A percentile compares a stretch with the other conserved stretches of the same genome.
These are phyloP conservation scores for Penicillium cinerascens DNA, from an alignment of 495 filamentous ascomycete species.

Conservation along the genomic window DNA sequence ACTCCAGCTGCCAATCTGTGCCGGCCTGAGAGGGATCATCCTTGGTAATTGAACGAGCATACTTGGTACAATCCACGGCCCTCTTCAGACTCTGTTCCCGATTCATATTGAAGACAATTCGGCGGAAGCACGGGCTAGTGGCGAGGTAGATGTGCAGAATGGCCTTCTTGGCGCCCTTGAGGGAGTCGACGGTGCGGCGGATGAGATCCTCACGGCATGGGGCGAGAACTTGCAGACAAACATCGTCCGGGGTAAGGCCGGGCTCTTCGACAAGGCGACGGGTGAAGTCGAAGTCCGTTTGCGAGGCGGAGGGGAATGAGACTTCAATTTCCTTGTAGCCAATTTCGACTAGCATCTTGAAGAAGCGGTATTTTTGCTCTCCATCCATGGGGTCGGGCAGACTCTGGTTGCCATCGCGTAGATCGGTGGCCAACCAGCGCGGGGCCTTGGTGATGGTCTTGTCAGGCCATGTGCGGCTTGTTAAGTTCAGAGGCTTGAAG, in stretches of 20 bases:
- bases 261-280: slow-evolving; percentile 83
- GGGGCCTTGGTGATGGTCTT: slow-evolving; percentile 74
- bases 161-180: slow-evolving; percentile 91
- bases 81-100: slow-evolving; percentile 78
- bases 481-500: slow-evolving; percentile 73
- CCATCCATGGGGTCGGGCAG: slow-evolving; percentile 89
- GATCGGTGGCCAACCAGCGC: slow-evolving; percentile 80
- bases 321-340: slow-evolving; percentile 99
- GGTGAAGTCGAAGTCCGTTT: slow-evolving; percentile 96
- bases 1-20: slow-evolving; percentile 93
- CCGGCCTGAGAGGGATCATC: slow-evolving; percentile 70
- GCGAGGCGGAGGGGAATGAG: slow-evolving; percentile 89
- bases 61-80: slow-evolving; percentile 82
- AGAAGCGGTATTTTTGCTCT: slow-evolving; percentile 92
- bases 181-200: slow-evolving; percentile 79
- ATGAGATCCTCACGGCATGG: slow-evolving; percentile 95
- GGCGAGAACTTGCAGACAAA: slow-evolving; percentile 91
- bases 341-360: slow-evolving; percentile 87
- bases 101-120: slow-evolving; percentile 82
- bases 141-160: slow-evolving; percentile 95
- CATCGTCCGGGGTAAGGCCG: slow-evolving; percentile 83
- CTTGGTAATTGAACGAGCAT: slow-evolving; percentile 88
- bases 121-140: slow-evolving; percentile 88
- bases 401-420: slow-evolving; percentile 86
- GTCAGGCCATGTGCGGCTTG: slow-evolving; percentile 86